These are phyloP conservation scores for Eucalyptus melliodora DNA, from an alignment of 345 rosid species.

Conservation along the genomic window DNA sequence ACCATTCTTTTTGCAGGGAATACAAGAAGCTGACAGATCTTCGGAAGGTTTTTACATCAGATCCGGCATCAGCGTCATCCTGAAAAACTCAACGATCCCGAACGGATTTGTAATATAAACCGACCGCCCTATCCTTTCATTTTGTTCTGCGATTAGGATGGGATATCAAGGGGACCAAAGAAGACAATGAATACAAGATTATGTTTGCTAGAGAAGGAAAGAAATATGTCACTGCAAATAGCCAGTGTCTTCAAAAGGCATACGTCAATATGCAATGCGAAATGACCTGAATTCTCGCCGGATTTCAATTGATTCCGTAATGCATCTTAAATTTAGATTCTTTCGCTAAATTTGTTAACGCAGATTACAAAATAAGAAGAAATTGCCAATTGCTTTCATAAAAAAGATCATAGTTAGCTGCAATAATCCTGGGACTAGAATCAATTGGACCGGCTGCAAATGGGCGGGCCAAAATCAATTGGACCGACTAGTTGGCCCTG, in stretches of 20 bases:
- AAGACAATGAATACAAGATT: no score
- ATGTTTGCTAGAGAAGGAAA: no score
- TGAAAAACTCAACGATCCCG: no score
- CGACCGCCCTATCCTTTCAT: no score
- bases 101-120: no score
- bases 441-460: background rate
- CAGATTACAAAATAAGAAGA: background rate
- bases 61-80: no score
- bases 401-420: background rate
- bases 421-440: background rate
- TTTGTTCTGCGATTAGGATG: no score
- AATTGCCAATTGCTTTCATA: background rate
- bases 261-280: background rate
- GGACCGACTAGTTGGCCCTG: background rate
- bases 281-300: background rate
- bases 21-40: no score
- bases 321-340: background rate
- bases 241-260: background rate
- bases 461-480: background rate
- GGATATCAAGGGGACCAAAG: no score
- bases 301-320: background rate
- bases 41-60: no score
- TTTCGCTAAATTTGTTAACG: background rate
- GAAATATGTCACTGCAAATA: background rate
- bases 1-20: no score